These are phyloP conservation scores for Ophiocordyceps australis DNA, from an alignment of 2,329 filamentous ascomycete genomes.

Conservation along the genomic window DNA sequence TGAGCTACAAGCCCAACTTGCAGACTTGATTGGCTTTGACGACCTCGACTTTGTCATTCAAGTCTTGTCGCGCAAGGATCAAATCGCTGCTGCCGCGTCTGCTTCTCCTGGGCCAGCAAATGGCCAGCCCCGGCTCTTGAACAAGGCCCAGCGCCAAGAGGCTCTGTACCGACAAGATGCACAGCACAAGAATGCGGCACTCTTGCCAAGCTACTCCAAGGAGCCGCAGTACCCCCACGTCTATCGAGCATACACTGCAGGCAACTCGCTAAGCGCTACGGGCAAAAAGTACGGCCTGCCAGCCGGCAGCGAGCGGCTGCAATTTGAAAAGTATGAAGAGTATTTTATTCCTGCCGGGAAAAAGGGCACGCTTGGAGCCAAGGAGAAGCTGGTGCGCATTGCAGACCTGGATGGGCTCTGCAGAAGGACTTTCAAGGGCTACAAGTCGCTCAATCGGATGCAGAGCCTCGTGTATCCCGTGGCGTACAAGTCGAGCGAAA, in stretches of 20 bases:
- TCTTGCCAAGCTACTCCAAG: conserved; percentile 54
- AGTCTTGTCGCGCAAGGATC: conserved; percentile 58
- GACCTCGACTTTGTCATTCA: conserved; percentile 88
- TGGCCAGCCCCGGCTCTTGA: conserved; percentile 40
- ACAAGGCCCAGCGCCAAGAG: conserved; percentile 60
- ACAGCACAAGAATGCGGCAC: conserved; percentile 60
- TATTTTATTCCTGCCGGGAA: conserved; percentile 69
- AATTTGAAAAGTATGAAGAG: conserved; percentile 72
- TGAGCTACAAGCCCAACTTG: conserved; percentile 77
- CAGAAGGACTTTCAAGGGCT: conserved; percentile 79
- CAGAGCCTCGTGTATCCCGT: conserved; percentile 93
- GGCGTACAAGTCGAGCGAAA: conserved; percentile 89
- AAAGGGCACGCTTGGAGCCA: conserved; percentile 53
- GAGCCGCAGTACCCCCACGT: conserved; percentile 82
- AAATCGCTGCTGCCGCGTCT: conserved; percentile 36
- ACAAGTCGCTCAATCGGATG: conserved; percentile 91
- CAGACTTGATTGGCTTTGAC: conserved; percentile 82
- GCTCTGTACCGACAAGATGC: conserved; percentile 58
- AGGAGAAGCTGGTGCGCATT: conserved; percentile 63
- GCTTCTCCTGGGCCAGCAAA: conserved; percentile 13
- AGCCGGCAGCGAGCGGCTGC: conserved; percentile 49
- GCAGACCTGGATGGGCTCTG: conserved; percentile 77
- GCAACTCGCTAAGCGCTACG: conserved; percentile 65
- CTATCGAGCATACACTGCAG: conserved; percentile 66
- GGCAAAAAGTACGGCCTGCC: conserved; percentile 77